Percentiles rank a stretch among this genome's conserved stretches.
phyloP scores from a whole-genome alignment of 306 rosid species.

The Medicago truncatula region DNA sequence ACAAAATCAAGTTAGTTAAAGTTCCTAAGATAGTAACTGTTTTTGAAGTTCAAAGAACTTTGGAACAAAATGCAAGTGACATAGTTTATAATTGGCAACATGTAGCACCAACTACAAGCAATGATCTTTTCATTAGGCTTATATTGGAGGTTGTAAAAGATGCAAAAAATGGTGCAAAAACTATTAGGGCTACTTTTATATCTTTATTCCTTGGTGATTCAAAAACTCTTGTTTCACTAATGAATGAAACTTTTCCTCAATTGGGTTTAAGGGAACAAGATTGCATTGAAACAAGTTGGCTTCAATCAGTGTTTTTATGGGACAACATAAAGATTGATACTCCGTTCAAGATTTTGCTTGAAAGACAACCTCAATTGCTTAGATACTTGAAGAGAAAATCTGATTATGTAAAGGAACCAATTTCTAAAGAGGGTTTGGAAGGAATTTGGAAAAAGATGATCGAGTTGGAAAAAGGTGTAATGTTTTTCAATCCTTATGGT shows the following conservation, averaged over 20 bases:
- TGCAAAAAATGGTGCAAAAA: conserved; percentile 37
- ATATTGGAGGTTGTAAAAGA: conserved; percentile 50
- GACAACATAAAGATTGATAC: conserved; percentile 42
- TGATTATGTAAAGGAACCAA: conserved; percentile 57
- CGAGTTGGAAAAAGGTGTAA: conserved; percentile 43
- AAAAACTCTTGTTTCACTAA: conserved; percentile 47
- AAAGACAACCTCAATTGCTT: conserved; percentile 42
- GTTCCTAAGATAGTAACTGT: conserved; percentile 64
- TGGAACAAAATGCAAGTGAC: conserved; percentile 52
- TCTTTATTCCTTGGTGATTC: conserved; percentile 62
- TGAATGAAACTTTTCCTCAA: conserved; percentile 51
- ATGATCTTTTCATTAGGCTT: conserved; percentile 61
- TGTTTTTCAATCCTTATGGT: conserved; percentile 66
- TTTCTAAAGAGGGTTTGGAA: conserved; percentile 52
- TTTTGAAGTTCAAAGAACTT: conserved; percentile 46
- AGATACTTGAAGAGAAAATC: conserved; percentile 63
- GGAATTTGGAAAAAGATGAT: conserved; percentile 69
- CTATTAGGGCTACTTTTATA: conserved; percentile 50
- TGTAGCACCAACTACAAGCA: conserved; percentile 51
- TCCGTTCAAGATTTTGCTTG: conserved; percentile 51
- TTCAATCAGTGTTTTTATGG: conserved; percentile 59
- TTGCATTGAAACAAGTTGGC: conserved; percentile 61
- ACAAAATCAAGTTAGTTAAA: conserved; percentile 50
- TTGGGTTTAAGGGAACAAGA: conserved; percentile 57
- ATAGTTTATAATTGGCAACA: conserved; percentile 58